phyloP scores from a whole-genome alignment of 2,329 filamentous ascomycete genomes.

The Zymoseptoria passerinii region DNA sequence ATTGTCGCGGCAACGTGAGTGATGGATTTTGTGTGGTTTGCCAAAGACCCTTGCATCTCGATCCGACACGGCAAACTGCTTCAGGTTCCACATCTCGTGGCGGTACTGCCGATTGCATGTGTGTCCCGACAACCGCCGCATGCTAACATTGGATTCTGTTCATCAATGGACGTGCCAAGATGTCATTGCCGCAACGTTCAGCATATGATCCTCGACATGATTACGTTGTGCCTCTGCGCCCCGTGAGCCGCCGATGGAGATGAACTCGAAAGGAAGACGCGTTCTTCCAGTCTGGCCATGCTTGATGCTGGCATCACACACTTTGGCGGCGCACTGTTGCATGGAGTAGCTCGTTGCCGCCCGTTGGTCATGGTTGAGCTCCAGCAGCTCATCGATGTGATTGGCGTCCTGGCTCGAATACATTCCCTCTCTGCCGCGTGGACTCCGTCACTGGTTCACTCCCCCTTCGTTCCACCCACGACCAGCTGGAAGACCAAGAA shows the following conservation, averaged over 20 bases:
- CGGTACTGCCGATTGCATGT: neutral
- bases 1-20: neutral
- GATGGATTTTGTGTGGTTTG: neutral
- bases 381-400: neutral
- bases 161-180: neutral
- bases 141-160: neutral
- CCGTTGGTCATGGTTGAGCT: neutral
- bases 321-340: neutral
- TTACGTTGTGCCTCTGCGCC: neutral
- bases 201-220: neutral
- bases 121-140: neutral
- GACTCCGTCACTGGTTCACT: slow-evolving; percentile 4
- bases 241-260: neutral
- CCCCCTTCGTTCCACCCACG: slow-evolving; percentile 33
- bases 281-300: neutral
- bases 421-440: neutral
- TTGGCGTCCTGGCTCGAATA: neutral
- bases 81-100: neutral
- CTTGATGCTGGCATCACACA: neutral
- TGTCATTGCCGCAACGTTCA: neutral
- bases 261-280: neutral
- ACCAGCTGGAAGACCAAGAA: slow-evolving; percentile 42
- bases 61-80: neutral
- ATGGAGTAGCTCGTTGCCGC: neutral
- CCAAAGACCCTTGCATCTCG: neutral